A percentile compares a stretch with the other conserved stretches of the same genome.
Conservation (phyloP, 805 yeast species). For the Ogataea saltuana region DNA sequence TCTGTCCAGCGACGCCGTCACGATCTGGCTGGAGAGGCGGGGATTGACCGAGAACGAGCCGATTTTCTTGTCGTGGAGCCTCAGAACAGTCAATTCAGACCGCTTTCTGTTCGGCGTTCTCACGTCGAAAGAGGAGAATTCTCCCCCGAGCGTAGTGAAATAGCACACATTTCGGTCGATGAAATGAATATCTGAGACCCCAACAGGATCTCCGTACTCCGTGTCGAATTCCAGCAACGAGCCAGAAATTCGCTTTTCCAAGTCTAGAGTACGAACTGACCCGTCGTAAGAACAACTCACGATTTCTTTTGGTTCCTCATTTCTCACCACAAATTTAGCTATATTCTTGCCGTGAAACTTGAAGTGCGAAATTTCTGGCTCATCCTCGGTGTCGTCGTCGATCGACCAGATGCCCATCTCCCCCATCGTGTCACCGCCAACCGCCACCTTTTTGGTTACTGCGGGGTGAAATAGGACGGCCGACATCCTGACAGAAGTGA, state of each 20-base stretch:
- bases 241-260: constrained; percentile 56
- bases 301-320: constrained; percentile 52
- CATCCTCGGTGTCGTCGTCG: constrained; percentile 40
- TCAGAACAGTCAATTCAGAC: constrained; percentile 40
- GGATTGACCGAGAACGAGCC: constrained; percentile 90
- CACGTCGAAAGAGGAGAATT: constrained; percentile 71
- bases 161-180: constrained; percentile 60
- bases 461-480: constrained; percentile 79
- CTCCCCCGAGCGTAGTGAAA: constrained; percentile 78
- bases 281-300: constrained; percentile 87
- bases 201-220: constrained; percentile 55
- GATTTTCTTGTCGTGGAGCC: constrained; percentile 86
- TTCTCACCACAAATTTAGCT: constrained; percentile 51
- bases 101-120: constrained; percentile 37
- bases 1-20: constrained; percentile 88
- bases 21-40: constrained; percentile 57
- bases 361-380: constrained; percentile 60
- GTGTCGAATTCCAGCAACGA: constrained; percentile 62
- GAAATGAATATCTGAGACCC: constrained; percentile 73
- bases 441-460: constrained; percentile 54
- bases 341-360: constrained; percentile 77
- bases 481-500: constrained; percentile 73
- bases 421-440: constrained; percentile 92
- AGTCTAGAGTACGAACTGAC: constrained; percentile 70
- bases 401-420: constrained; percentile 88